Conservation (phyloP, 2,329 filamentous ascomycete genomes). For the Aspergillus pseudoterreus region DNA sequence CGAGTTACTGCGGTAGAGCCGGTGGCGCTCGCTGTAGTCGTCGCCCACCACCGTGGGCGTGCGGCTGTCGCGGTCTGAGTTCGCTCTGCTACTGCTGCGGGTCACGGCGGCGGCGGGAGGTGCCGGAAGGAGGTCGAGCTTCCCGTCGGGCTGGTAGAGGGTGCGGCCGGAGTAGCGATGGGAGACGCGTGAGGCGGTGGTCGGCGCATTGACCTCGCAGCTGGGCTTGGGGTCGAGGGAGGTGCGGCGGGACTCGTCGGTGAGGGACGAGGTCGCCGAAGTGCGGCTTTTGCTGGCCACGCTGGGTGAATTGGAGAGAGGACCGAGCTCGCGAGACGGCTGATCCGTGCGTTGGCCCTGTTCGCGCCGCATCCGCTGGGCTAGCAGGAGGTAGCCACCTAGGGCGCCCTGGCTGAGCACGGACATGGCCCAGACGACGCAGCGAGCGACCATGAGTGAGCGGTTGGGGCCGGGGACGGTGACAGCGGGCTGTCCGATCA, state of each 20-base stretch:
- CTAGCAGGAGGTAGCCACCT: constrained; percentile 25
- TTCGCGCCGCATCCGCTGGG: constrained; percentile 4
- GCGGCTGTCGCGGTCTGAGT: constrained; percentile 9
- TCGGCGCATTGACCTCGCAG: constrained; percentile 14
- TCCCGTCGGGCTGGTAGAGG: constrained; percentile 22
- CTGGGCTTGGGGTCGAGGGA: constrained; percentile 13
- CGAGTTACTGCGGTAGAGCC: constrained; percentile 13
- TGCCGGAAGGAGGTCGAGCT: constrained; percentile 19
- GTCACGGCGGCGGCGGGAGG: constrained; percentile 8
- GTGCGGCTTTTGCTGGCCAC: constrained; percentile 4
- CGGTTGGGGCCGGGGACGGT: constrained; percentile 1
- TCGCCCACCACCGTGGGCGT: constrained; percentile 7
- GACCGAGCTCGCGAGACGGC: constrained; percentile 22
- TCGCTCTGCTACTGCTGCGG: constrained; percentile 2
- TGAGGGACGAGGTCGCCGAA: constrained; percentile 9
- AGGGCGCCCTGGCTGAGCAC: constrained; percentile 29
- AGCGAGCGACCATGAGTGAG: constrained; percentile 32
- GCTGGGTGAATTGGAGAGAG: constrained; percentile 11
- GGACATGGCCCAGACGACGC: constrained; percentile 33
- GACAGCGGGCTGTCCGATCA: constrained; percentile 5
- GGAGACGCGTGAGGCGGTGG: constrained; percentile 23
- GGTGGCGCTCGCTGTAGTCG: background rate
- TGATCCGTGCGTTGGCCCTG: constrained; percentile 19
- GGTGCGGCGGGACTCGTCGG: constrained; percentile 9
- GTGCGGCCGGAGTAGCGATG: constrained; percentile 31